Conservation (phyloP, 345 rosid genomes). For the Sonneratia caseolaris region DNA sequence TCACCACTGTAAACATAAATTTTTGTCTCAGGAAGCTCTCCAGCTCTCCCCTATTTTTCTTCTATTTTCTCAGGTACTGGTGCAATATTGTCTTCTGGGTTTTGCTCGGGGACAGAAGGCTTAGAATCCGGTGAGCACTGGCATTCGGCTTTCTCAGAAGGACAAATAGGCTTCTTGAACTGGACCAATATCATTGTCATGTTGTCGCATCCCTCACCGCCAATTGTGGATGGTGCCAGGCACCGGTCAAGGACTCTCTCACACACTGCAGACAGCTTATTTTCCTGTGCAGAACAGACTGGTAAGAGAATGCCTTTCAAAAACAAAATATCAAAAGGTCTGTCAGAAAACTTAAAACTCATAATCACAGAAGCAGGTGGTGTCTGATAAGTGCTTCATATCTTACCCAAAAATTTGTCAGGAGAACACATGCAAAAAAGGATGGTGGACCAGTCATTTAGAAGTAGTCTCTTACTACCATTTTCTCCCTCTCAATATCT, state of each 20-base stretch:
- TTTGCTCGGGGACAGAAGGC: background rate
- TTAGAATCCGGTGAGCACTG: background rate
- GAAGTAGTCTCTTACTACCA: too few relatives aligned
- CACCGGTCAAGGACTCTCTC: constrained; percentile 81
- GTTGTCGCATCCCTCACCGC: constrained; percentile 96
- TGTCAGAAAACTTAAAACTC: background rate
- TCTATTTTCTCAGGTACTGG: background rate
- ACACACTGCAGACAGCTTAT: constrained; percentile 62
- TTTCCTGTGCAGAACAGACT: constrained; percentile 42
- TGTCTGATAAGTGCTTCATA: background rate
- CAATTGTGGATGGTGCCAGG: constrained; percentile 65
- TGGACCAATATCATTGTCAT: constrained; percentile 92
- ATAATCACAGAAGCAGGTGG: too few relatives aligned
- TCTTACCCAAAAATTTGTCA: background rate
- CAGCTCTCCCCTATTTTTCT: background rate
- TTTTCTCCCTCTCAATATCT: background rate
- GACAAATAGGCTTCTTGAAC: constrained; percentile 40
- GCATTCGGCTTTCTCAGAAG: constrained; percentile 5
- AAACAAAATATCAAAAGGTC: background rate
- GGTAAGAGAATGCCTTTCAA: background rate
- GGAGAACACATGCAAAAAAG: background rate
- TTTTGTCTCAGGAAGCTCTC: too few relatives aligned
- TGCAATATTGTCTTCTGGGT: background rate
- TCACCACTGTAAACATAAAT: too few relatives aligned
- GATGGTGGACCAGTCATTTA: background rate